Percentiles rank a stretch among this genome's conserved stretches.
phyloP scores from a whole-genome alignment of 257 asterid species.

The Fraxinus quadrangulata region DNA sequence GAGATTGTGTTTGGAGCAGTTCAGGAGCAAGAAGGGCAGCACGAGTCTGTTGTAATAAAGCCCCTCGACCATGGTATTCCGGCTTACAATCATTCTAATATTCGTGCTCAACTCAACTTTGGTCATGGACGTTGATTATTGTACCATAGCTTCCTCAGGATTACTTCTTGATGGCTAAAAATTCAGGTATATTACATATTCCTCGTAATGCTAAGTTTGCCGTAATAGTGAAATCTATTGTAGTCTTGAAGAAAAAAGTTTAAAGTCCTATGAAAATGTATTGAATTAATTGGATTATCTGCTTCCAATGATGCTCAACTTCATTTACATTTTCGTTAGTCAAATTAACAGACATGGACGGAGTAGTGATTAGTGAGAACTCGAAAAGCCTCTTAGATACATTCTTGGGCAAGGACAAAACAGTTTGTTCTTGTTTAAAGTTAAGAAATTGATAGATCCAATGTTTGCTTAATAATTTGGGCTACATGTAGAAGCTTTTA shows the following conservation, averaged over 20 bases:
- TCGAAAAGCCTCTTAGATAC: too few species aligned
- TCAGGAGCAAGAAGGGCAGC: conserved; percentile 60
- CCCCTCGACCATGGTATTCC: conserved; percentile 66
- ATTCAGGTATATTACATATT: conserved; percentile 29
- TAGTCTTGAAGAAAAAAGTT: background rate
- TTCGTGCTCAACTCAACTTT: conserved; percentile 50
- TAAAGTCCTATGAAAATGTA: conserved; percentile 25
- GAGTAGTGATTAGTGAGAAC: too few species aligned
- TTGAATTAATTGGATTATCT: conserved; percentile 14
- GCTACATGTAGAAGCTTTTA: conserved; percentile 12
- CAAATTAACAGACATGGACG: too few species aligned
- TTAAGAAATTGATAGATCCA: conserved; percentile 32
- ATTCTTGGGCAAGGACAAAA: too few species aligned
- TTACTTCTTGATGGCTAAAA: conserved; percentile 36
- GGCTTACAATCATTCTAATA: conserved; percentile 34
- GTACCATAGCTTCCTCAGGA: conserved; percentile 30
- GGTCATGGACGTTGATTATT: conserved; percentile 45
- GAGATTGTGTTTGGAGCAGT: conserved; percentile 90
- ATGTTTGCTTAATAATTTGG: conserved; percentile 4
- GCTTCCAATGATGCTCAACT: background rate
- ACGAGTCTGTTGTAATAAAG: conserved; percentile 47
- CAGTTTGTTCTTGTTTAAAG: background rate
- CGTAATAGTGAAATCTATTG: conserved; percentile 10
- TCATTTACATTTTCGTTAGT: background rate
- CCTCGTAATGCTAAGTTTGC: conserved; percentile 28